phyloP scores from a whole-genome alignment of 768 basidiomycete genomes.

The Tulasnella sp. region DNA sequence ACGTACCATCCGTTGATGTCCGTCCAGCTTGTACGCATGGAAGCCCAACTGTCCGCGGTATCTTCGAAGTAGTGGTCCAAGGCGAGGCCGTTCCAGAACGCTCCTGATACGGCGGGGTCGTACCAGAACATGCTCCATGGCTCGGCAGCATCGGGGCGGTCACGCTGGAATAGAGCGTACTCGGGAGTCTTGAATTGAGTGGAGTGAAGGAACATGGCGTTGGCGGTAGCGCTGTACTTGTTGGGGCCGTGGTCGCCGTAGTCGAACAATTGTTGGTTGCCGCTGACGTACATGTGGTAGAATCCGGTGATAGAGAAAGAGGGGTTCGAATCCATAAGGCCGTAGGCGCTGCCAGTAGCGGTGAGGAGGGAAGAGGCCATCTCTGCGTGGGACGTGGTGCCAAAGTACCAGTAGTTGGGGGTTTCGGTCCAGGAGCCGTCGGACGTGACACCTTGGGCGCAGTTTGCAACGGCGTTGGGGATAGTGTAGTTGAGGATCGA shows the following conservation, averaged over 20 bases:
- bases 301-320: slow-evolving; percentile 62
- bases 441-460: slow-evolving; percentile 39
- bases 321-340: slow-evolving; percentile 60
- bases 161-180: slow-evolving; percentile 86
- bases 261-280: slow-evolving; percentile 75
- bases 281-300: slow-evolving; percentile 76
- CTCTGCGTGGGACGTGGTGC: slow-evolving; percentile 84
- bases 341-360: slow-evolving; percentile 81
- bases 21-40: slow-evolving; percentile 91
- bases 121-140: slow-evolving; percentile 92
- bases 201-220: slow-evolving; percentile 73
- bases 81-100: slow-evolving; percentile 81
- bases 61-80: slow-evolving; percentile 80
- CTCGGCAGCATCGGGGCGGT: slow-evolving; percentile 69
- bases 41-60: slow-evolving; percentile 69
- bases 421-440: slow-evolving; percentile 77
- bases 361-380: slow-evolving; percentile 73
- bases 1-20: slow-evolving; percentile 76
- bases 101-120: slow-evolving; percentile 68
- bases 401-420: slow-evolving; percentile 64
- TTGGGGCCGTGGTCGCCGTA: slow-evolving; percentile 84
- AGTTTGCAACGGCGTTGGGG: slow-evolving; percentile 67
- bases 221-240: slow-evolving; percentile 94
- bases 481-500: slow-evolving; percentile 60
- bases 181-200: slow-evolving; percentile 57